Evolutionary conservation across 345 rosid genomes (phyloP).

Genomic region (Fremontodendron californicum): DNA sequence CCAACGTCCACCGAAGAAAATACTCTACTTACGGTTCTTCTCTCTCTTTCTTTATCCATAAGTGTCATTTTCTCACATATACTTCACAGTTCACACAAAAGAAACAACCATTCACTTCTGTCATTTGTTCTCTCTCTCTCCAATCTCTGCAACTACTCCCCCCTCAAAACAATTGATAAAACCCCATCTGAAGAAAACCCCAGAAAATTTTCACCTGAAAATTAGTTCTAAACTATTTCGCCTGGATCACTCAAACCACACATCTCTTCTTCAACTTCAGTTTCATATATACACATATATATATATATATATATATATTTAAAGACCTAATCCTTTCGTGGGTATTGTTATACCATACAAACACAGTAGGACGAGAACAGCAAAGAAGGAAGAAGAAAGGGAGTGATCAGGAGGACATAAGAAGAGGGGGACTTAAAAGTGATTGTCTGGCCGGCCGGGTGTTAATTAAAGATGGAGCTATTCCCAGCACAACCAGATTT

Average conservation of each 20-base stretch:
- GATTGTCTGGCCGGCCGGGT: neutral
- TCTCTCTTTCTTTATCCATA: constrained; percentile 19
- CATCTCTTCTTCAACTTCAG: neutral
- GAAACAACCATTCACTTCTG: constrained; percentile 60
- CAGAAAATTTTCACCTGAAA: no score
- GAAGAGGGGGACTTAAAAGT: neutral
- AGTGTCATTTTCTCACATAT: constrained; percentile 85
- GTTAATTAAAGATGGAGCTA: constrained; percentile 55
- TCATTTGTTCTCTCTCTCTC: constrained; percentile 39
- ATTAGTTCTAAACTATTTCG: neutral
- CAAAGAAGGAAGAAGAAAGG: neutral
- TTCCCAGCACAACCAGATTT: constrained; percentile 88
- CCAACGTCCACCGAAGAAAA: no score
- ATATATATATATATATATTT: no score
- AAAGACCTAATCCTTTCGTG: constrained; percentile 4
- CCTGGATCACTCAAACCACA: constrained; percentile 23
- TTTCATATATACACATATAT: no score
- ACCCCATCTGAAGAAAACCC: constrained; percentile 11
- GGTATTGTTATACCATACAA: neutral
- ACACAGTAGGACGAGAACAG: neutral
- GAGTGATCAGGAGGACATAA: neutral
- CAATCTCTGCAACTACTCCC: constrained; percentile 50
- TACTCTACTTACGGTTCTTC: no score
- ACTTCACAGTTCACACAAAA: constrained; percentile 74
- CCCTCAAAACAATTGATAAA: constrained; percentile 26